These are phyloP conservation scores for Blakeslea trispora DNA, from an alignment of 371 early-diverging fungal species.

Conservation along the genomic window DNA sequence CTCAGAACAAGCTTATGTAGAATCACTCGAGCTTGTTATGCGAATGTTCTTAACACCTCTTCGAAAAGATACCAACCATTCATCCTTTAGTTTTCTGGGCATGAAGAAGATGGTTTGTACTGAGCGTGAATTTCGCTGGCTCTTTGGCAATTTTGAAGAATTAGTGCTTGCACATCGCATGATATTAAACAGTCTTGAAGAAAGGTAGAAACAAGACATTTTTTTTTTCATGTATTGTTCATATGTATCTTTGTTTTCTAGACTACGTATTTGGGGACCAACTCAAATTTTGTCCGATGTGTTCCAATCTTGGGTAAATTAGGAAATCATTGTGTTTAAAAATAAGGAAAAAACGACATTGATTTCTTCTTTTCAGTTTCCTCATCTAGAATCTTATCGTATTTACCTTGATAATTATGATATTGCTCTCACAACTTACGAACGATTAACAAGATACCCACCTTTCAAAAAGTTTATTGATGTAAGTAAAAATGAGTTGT, in stretches of 20 bases:
- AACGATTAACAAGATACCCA: conserved; percentile 40
- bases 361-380: conserved; percentile 27
- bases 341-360: neutral
- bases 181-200: conserved; percentile 31
- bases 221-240: neutral
- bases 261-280: conserved; percentile 37
- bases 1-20: conserved; percentile 39
- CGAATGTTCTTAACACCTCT: conserved; percentile 33
- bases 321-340: neutral
- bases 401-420: conserved; percentile 42
- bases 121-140: conserved; percentile 39
- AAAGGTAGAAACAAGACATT: conserved; percentile 28
- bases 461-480: conserved; percentile 53
- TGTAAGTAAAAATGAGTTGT: conserved; percentile 29
- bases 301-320: conserved; percentile 31
- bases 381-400: conserved; percentile 34
- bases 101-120: conserved; percentile 47
- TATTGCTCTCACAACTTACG: conserved; percentile 44
- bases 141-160: conserved; percentile 49
- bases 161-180: conserved; percentile 33
- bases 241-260: conserved; percentile 17
- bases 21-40: conserved; percentile 37
- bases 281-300: conserved; percentile 37
- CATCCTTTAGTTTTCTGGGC: conserved; percentile 35
- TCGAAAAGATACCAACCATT: conserved; percentile 33